These are phyloP conservation scores for Ramaria rubella DNA, from an alignment of 768 basidiomycete genomes.

Conservation along the genomic window DNA sequence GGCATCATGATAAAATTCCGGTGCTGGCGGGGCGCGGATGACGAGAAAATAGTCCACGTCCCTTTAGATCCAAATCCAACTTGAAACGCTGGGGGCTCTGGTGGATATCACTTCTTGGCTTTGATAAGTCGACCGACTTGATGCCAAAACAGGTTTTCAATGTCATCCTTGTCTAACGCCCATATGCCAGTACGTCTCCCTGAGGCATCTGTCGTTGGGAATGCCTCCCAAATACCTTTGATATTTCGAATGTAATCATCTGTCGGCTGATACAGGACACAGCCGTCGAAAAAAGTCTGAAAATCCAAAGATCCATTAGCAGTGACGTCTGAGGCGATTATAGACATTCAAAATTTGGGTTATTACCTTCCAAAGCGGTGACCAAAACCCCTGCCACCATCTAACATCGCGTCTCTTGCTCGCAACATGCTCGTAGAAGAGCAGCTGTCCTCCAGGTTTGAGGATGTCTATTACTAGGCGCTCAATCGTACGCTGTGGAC, in stretches of 20 bases:
- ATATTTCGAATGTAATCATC: constrained; percentile 6
- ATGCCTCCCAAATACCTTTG: neutral
- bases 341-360: neutral
- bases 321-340: neutral
- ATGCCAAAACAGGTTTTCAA: constrained; percentile 59
- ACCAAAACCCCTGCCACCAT: constrained; percentile 72
- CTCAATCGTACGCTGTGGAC: constrained; percentile 42
- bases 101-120: neutral
- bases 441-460: constrained; percentile 54
- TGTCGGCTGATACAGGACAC: constrained; percentile 4
- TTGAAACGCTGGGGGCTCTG: no score
- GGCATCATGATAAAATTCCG: no score
- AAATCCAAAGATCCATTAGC: neutral
- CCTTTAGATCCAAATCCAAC: no score
- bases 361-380: constrained; percentile 53
- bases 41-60: no score
- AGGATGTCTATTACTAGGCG: constrained; percentile 46
- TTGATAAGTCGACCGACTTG: constrained; percentile 52
- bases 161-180: constrained; percentile 44
- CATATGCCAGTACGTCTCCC: constrained; percentile 29
- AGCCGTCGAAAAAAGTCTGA: constrained; percentile 8
- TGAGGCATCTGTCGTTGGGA: constrained; percentile 27
- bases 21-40: no score
- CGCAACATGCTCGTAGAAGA: constrained; percentile 68
- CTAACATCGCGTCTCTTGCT: constrained; percentile 47